Conservation (phyloP, 306 rosid species). For the Quercus cerris region DNA sequence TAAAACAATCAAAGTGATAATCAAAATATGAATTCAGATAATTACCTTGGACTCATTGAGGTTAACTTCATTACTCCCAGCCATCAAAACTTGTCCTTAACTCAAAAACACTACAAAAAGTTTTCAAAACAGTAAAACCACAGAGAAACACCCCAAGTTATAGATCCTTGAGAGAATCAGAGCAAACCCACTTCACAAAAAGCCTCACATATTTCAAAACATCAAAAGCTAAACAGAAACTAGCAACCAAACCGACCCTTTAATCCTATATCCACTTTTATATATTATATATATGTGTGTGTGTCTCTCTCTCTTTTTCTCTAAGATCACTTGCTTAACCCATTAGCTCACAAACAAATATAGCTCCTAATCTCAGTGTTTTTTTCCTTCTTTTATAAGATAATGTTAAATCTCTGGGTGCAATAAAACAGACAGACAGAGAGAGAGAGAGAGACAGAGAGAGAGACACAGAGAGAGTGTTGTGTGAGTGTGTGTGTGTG, state of each 20-base stretch:
- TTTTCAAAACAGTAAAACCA: neutral
- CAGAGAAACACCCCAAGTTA: constrained; percentile 4
- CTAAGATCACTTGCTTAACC: constrained; percentile 15
- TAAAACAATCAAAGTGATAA: neutral
- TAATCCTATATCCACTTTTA: neutral
- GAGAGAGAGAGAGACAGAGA: neutral
- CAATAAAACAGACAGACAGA: constrained; percentile 4
- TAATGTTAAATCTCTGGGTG: constrained; percentile 5
- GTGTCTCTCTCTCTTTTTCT: neutral
- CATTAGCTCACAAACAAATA: constrained; percentile 6
- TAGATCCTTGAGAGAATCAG: constrained; percentile 27
- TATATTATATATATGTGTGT: too few relatives aligned
- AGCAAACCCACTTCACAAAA: constrained; percentile 7
- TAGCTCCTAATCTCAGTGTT: constrained; percentile 20
- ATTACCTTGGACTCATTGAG: constrained; percentile 67
- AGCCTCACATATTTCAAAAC: neutral
- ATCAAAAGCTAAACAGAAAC: neutral
- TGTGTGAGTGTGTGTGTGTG: neutral
- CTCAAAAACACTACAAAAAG: neutral
- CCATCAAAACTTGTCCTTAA: constrained; percentile 38
- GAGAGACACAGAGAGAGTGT: neutral
- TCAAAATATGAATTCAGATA: neutral
- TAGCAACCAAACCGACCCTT: neutral
- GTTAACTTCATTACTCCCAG: constrained; percentile 64
- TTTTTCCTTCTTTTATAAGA: neutral